Evolutionary conservation across 352 stramenopile genomes (phyloP).

Genomic region (Phytophthora uliginosa): DNA sequence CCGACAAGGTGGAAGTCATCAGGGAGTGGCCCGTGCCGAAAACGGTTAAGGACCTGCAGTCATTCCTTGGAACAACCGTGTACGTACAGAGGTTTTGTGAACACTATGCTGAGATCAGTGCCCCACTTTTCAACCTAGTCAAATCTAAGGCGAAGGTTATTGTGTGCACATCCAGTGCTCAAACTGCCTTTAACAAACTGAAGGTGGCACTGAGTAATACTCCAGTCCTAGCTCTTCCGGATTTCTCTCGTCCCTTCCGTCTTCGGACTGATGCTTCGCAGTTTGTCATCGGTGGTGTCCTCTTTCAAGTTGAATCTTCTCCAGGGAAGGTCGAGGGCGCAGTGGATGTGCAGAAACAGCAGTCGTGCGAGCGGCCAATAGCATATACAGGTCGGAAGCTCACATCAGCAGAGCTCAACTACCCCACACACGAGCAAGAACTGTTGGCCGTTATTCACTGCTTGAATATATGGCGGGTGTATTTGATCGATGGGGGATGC

Average conservation of each 20-base stretch:
- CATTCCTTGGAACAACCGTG: neutral
- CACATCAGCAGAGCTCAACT: constrained; percentile 17
- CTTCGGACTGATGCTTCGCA: constrained; percentile 7
- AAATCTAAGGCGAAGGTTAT: constrained; percentile 8
- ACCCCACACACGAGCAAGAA: constrained; percentile 29
- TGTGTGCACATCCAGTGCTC: neutral
- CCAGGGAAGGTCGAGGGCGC: constrained; percentile 6
- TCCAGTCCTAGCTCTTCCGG: neutral
- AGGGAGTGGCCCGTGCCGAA: neutral
- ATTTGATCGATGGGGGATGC: constrained; percentile 14
- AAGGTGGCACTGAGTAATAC: constrained; percentile 1
- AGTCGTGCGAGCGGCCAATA: constrained; percentile 4
- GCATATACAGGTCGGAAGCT: constrained; percentile 13
- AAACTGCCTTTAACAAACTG: neutral
- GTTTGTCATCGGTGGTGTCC: constrained; percentile 11
- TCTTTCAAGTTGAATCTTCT: neutral
- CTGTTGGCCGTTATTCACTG: constrained; percentile 20
- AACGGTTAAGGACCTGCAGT: constrained; percentile 2
- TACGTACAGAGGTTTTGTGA: constrained; percentile 5
- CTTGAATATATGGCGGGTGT: constrained; percentile 17
- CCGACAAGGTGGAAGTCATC: constrained; percentile 2
- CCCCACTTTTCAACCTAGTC: constrained; percentile 3
- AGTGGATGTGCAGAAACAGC: neutral
- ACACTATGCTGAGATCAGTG: constrained; percentile 3
- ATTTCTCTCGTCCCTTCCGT: constrained; percentile 5